These are phyloP conservation scores for Ceratobasidium theobromae DNA, from an alignment of 1,284 basidiomycete genomes.

Conservation along the genomic window DNA sequence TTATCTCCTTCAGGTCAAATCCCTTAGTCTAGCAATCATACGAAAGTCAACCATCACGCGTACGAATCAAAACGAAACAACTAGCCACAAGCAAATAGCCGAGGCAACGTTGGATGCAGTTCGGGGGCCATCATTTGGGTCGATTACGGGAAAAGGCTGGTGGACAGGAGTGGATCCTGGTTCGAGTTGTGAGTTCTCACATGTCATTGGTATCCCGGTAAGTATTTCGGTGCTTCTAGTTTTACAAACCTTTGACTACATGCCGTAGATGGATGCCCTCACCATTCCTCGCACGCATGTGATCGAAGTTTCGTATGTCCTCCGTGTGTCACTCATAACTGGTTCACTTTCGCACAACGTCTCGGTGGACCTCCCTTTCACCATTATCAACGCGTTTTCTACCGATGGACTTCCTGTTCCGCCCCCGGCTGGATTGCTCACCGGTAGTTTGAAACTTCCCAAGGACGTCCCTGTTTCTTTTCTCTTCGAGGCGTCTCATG, in stretches of 20 bases:
- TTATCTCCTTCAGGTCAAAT: slow-evolving; percentile 53
- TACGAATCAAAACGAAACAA: slow-evolving; percentile 56
- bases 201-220: slow-evolving; percentile 72
- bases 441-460: slow-evolving; percentile 7
- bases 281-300: slow-evolving; percentile 74
- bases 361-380: slow-evolving; percentile 67
- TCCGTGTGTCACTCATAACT: slow-evolving; percentile 70
- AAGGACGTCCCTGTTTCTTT: slow-evolving; percentile 24
- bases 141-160: slow-evolving; percentile 82
- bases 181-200: slow-evolving; percentile 60
- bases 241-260: slow-evolving; percentile 7
- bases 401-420: slow-evolving; percentile 57
- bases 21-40: slow-evolving; percentile 65
- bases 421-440: slow-evolving; percentile 47
- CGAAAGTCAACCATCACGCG: slow-evolving; percentile 73
- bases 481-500: neutral
- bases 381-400: slow-evolving; percentile 77
- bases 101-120: slow-evolving; percentile 68
- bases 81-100: slow-evolving; percentile 64
- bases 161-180: slow-evolving; percentile 78
- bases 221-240: slow-evolving; percentile 40
- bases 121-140: slow-evolving; percentile 61
- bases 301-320: slow-evolving; percentile 76
- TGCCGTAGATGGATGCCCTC: slow-evolving; percentile 65
- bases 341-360: slow-evolving; percentile 67